phyloP scores from a whole-genome alignment of 1,284 basidiomycete genomes.

The Boletus hoseneyae region DNA sequence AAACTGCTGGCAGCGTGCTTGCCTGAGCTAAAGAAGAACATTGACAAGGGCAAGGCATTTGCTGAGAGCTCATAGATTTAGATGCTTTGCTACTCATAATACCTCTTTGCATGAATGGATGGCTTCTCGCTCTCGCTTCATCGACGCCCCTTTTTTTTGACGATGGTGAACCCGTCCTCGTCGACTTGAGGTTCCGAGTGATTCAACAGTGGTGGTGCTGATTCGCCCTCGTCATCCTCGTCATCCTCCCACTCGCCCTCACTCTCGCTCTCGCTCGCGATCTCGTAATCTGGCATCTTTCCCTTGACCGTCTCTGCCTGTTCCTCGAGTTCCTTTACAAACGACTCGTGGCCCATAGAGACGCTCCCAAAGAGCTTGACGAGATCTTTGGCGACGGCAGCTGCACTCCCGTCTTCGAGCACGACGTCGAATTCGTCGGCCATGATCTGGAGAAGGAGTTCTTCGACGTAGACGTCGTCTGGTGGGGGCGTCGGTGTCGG shows the following conservation, averaged over 20 bases:
- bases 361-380: constrained; percentile 62
- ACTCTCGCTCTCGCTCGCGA: constrained; percentile 41
- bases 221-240: constrained; percentile 8
- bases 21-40: constrained; percentile 96
- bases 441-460: constrained; percentile 76
- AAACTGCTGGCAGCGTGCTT: constrained; percentile 84
- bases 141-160: constrained; percentile 55
- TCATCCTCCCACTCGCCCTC: constrained; percentile 37
- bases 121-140: constrained; percentile 17
- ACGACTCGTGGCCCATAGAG: constrained; percentile 38
- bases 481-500: constrained; percentile 34
- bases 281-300: constrained; percentile 52
- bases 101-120: constrained; percentile 20
- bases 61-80: constrained; percentile 43
- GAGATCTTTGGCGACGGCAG: constrained; percentile 67
- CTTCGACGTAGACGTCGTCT: constrained; percentile 74
- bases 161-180: constrained; percentile 84
- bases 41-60: constrained; percentile 89
- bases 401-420: constrained; percentile 79
- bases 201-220: constrained; percentile 21
- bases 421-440: constrained; percentile 80
- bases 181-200: constrained; percentile 66
- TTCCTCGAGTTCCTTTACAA: constrained; percentile 55
- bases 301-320: constrained; percentile 60
- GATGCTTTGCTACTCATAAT: constrained; percentile 22